Conservation (phyloP, 257 asterid genomes). For the Fraxinus quadrangulata region DNA sequence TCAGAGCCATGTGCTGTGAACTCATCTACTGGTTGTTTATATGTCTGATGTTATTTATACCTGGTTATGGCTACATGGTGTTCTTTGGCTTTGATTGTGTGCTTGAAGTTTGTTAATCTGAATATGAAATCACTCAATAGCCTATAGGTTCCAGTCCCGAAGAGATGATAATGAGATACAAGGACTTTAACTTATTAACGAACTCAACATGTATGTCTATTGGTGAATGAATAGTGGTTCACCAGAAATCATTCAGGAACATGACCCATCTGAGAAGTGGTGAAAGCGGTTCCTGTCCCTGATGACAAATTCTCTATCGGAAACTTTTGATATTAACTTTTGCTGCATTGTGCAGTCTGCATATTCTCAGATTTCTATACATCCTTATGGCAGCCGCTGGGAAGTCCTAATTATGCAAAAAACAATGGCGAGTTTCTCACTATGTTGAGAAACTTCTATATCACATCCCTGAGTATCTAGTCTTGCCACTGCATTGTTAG, state of each 20-base stretch:
- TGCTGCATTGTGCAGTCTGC: conserved; percentile 45
- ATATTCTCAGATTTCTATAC: conserved; percentile 48
- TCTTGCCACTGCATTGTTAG: conserved; percentile 35
- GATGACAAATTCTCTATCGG: conserved; percentile 39
- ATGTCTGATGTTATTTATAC: background rate
- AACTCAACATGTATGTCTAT: background rate
- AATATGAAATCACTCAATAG: background rate
- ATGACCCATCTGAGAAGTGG: conserved; percentile 43
- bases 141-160: background rate
- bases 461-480: conserved; percentile 43
- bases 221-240: background rate
- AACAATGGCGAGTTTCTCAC: conserved; percentile 56
- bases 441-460: conserved; percentile 46
- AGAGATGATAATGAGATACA: background rate
- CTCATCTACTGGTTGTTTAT: background rate
- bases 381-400: conserved; percentile 36
- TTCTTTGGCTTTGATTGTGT: background rate
- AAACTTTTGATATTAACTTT: conserved; percentile 35
- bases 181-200: background rate
- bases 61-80: background rate
- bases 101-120: background rate
- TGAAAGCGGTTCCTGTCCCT: conserved; percentile 56
- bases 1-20: conserved; percentile 13
- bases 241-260: conserved; percentile 61
- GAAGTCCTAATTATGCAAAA: conserved; percentile 40